Conservation (phyloP, 2,329 filamentous ascomycete species). For the Neobulgaria alba region DNA sequence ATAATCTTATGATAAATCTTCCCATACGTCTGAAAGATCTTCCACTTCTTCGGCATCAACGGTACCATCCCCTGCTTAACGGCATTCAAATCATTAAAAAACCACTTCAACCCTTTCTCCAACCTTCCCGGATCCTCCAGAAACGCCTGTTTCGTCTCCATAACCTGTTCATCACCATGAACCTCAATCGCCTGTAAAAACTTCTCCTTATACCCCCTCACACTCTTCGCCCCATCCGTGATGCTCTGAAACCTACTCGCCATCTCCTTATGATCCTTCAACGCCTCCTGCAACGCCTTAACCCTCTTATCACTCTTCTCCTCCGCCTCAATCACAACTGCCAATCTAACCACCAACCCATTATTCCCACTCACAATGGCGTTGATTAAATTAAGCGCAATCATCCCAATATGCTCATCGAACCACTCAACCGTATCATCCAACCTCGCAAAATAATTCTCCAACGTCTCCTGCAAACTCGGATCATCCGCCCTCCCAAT, state of each 20-base stretch:
- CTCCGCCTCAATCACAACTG: slow-evolving; percentile 87
- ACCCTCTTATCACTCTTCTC: slow-evolving; percentile 94
- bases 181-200: slow-evolving; percentile 66
- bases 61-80: slow-evolving; percentile 88
- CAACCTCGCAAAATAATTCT: slow-evolving; percentile 80
- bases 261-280: slow-evolving; percentile 92
- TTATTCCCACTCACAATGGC: slow-evolving; percentile 81
- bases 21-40: slow-evolving; percentile 82
- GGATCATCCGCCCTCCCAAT: slow-evolving; percentile 68
- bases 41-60: slow-evolving; percentile 94
- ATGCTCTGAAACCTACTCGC: slow-evolving; percentile 91
- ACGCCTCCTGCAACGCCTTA: slow-evolving; percentile 82
- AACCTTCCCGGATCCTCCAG: slow-evolving; percentile 73
- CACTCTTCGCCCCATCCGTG: slow-evolving; percentile 82
- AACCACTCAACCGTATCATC: slow-evolving; percentile 91
- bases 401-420: slow-evolving; percentile 83
- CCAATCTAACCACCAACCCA: slow-evolving; percentile 81
- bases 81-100: slow-evolving; percentile 93
- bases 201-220: slow-evolving; percentile 94
- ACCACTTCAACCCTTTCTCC: slow-evolving; percentile 89
- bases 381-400: slow-evolving; percentile 84
- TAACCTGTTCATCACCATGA: slow-evolving; percentile 53
- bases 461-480: slow-evolving; percentile 70
- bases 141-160: slow-evolving; percentile 58
- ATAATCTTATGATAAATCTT: slow-evolving; percentile 89